Conservation (phyloP, 805 yeast genomes). For the Saccharomyces jurei region DNA sequence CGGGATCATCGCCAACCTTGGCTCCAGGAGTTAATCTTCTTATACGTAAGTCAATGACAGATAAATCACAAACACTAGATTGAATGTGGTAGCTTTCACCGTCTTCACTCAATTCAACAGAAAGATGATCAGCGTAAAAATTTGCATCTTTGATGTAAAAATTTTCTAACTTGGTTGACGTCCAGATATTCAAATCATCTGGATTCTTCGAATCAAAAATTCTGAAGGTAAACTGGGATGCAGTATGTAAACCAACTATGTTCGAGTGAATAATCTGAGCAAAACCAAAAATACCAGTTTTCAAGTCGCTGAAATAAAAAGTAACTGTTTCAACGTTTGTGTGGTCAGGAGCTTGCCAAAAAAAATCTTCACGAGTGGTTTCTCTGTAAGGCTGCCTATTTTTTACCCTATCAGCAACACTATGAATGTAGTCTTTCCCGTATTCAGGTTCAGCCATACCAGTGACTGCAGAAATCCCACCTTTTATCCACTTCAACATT, state of each 20-base stretch:
- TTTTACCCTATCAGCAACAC: slow-evolving; percentile 58
- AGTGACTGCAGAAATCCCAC: slow-evolving; percentile 84
- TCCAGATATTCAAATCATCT: slow-evolving; percentile 51
- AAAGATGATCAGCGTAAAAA: slow-evolving; percentile 69
- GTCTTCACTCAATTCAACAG: slow-evolving; percentile 52
- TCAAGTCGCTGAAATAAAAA: slow-evolving; percentile 67
- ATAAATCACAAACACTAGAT: slow-evolving; percentile 59
- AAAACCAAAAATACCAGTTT: slow-evolving; percentile 66
- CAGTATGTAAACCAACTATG: slow-evolving; percentile 75
- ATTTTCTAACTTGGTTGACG: slow-evolving; percentile 81
- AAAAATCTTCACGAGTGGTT: slow-evolving; percentile 59
- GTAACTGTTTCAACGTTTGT: slow-evolving; percentile 96
- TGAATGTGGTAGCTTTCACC: slow-evolving; percentile 46
- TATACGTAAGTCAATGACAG: slow-evolving; percentile 62
- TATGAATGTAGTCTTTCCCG: slow-evolving; percentile 84
- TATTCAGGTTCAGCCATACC: slow-evolving; percentile 97
- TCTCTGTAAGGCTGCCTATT: slow-evolving; percentile 51
- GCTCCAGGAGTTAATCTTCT: slow-evolving; percentile 66
- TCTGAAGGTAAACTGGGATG: slow-evolving; percentile 92
- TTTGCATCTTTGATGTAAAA: slow-evolving; percentile 65
- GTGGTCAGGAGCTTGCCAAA: slow-evolving; percentile 64
- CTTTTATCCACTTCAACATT: slow-evolving; percentile 79
- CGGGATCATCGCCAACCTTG: slow-evolving; percentile 84
- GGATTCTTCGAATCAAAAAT: slow-evolving; percentile 38
- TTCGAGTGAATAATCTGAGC: slow-evolving; percentile 94